Percentiles rank a stretch among this genome's conserved stretches.
Evolutionary conservation across 2,329 filamentous ascomycete species (phyloP).

Genomic region (Cordyceps tenuipes): DNA sequence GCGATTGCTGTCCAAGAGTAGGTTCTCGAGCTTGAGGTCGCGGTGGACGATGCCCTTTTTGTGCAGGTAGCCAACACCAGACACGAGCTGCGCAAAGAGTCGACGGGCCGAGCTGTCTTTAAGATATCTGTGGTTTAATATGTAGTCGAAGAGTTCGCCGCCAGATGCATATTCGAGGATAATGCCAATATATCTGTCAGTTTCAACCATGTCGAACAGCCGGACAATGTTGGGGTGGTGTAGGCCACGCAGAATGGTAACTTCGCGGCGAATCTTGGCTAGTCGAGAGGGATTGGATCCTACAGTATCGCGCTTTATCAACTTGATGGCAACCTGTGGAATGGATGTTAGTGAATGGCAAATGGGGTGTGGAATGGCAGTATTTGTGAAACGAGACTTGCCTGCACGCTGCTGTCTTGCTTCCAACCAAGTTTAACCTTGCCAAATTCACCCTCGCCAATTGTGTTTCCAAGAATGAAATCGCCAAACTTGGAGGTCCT

Average conservation of each 20-base stretch:
- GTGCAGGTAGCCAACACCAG: slow-evolving; percentile 93
- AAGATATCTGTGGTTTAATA: slow-evolving; percentile 90
- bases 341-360: slow-evolving; percentile 13
- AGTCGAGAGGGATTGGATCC: slow-evolving; percentile 82
- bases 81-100: slow-evolving; percentile 90
- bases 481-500: slow-evolving; percentile 85
- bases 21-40: slow-evolving; percentile 92
- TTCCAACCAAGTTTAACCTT: slow-evolving; percentile 99
- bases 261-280: slow-evolving; percentile 96
- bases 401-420: slow-evolving; percentile 80
- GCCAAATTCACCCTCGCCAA: slow-evolving; percentile 96
- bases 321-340: slow-evolving; percentile 85
- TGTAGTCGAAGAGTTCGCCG: slow-evolving; percentile 96
- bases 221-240: slow-evolving; percentile 96
- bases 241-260: slow-evolving; percentile 77
- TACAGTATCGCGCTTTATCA: slow-evolving; percentile 86
- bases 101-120: slow-evolving; percentile 88
- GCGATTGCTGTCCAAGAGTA: slow-evolving; percentile 87
- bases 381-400: slow-evolving; percentile 25
- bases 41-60: slow-evolving; percentile 98
- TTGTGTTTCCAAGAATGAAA: slow-evolving; percentile 89
- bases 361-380: neutral
- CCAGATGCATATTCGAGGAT: slow-evolving; percentile 97
- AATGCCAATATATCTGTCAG: slow-evolving; percentile 93
- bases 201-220: slow-evolving; percentile 97